Conservation (phyloP, 1,284 basidiomycete genomes). For the Moesziomyces aphidis region DNA sequence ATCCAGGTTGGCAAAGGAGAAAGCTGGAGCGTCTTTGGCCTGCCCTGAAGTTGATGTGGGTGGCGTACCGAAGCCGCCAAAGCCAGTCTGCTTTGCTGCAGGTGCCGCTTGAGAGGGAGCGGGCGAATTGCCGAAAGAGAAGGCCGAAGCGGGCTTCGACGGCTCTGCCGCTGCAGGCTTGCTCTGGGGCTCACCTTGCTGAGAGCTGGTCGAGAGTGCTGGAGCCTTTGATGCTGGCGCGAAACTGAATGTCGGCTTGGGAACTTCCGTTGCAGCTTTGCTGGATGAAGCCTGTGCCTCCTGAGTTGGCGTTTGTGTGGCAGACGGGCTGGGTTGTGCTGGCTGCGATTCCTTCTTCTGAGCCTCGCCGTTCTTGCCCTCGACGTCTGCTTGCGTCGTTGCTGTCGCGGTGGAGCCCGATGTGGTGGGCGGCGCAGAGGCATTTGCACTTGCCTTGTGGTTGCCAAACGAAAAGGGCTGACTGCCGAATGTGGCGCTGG, state of each 20-base stretch:
- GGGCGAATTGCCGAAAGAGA: constrained; percentile 22
- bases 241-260: constrained; percentile 30
- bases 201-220: constrained; percentile 6
- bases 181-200: constrained; percentile 1
- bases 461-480: constrained; percentile 38
- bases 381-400: background rate
- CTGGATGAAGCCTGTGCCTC: background rate
- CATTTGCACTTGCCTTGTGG: constrained; percentile 11
- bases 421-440: constrained; percentile 1
- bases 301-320: background rate
- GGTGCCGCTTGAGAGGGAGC: constrained; percentile 4
- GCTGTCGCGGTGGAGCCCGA: background rate
- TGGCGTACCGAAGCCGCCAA: constrained; percentile 15
- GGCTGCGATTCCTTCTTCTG: background rate
- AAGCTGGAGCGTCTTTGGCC: constrained; percentile 16
- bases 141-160: constrained; percentile 10
- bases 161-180: constrained; percentile 3
- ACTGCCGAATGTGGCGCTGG: constrained; percentile 25
- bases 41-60: constrained; percentile 9
- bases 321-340: background rate
- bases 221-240: constrained; percentile 6
- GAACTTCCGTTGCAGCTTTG: background rate
- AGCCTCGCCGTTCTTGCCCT: constrained; percentile 2
- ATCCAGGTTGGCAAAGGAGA: constrained; percentile 28
- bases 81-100: constrained; percentile 4